Conservation (phyloP, 139 green algal genomes). For the Protoeuglena noctilucae region DNA sequence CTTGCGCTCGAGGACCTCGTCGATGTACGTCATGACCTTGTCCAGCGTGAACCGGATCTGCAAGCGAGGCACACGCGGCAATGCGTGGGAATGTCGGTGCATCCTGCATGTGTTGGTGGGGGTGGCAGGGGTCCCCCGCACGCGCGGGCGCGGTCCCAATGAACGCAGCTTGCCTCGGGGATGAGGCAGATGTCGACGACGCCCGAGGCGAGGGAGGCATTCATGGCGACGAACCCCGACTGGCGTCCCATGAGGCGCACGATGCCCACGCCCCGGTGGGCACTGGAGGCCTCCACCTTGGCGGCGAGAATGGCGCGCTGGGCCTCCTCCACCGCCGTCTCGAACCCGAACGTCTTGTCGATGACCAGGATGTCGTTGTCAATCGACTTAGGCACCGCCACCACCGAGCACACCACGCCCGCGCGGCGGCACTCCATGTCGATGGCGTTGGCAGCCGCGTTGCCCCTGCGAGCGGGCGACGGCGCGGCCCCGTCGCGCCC, state of each 20-base stretch:
- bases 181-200: constrained; percentile 83
- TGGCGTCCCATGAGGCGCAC: constrained; percentile 98
- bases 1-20: constrained; percentile 54
- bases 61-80: no score
- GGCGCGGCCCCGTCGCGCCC: no score
- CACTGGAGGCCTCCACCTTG: constrained; percentile 76
- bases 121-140: no score
- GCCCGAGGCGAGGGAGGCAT: constrained; percentile 75
- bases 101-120: no score
- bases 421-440: constrained; percentile 37
- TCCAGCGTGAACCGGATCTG: constrained; percentile 66
- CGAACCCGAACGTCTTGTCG: constrained; percentile 76
- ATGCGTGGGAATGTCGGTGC: no score
- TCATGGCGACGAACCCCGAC: constrained; percentile 92
- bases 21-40: constrained; percentile 55
- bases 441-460: constrained; percentile 69
- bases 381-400: constrained; percentile 93
- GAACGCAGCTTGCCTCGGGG: constrained; percentile 71
- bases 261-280: constrained; percentile 67
- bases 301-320: constrained; percentile 82
- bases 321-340: constrained; percentile 93
- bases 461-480: no score
- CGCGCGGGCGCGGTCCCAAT: neutral
- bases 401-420: constrained; percentile 53
- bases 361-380: constrained; percentile 96